Evolutionary conservation across 140 eudicot genomes (phyloP).

Genomic region (Anethum foeniculum): DNA sequence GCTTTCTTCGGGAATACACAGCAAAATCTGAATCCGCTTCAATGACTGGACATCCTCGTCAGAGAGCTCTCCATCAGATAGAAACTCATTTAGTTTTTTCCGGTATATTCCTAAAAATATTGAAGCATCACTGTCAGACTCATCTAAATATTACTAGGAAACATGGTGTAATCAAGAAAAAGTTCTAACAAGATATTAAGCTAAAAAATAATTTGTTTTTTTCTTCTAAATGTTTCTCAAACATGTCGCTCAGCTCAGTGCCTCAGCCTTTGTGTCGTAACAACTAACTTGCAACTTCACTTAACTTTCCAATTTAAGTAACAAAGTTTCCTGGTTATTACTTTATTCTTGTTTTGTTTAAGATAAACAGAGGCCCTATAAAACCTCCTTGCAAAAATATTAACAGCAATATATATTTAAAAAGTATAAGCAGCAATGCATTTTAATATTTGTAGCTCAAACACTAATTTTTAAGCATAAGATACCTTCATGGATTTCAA

Average conservation of each 20-base stretch:
- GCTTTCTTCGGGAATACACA: constrained; percentile 74
- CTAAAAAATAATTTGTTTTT: neutral
- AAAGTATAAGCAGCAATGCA: neutral
- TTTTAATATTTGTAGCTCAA: too few relatives aligned
- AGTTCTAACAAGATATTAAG: neutral
- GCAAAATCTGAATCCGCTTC: constrained; percentile 69
- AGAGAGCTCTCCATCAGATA: constrained; percentile 70
- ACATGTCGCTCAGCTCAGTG: too few relatives aligned
- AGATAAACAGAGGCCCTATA: neutral
- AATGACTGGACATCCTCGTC: constrained; percentile 61
- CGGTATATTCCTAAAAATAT: constrained; percentile 59
- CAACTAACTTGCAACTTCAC: too few relatives aligned
- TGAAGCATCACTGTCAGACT: constrained; percentile 7
- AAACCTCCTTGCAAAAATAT: neutral
- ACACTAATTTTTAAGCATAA: too few relatives aligned
- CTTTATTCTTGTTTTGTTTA: neutral
- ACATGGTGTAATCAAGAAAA: neutral
- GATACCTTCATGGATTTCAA: constrained; percentile 26
- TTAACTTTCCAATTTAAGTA: too few relatives aligned
- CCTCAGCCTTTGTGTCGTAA: too few relatives aligned
- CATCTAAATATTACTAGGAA: neutral
- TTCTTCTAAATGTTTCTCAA: too few relatives aligned
- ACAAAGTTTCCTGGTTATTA: too few relatives aligned
- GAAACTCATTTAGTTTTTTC: constrained; percentile 65
- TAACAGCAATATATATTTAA: neutral